These are phyloP conservation scores for Pseudocercospora macadamiae DNA, from an alignment of 2,329 filamentous ascomycete species.

Conservation along the genomic window DNA sequence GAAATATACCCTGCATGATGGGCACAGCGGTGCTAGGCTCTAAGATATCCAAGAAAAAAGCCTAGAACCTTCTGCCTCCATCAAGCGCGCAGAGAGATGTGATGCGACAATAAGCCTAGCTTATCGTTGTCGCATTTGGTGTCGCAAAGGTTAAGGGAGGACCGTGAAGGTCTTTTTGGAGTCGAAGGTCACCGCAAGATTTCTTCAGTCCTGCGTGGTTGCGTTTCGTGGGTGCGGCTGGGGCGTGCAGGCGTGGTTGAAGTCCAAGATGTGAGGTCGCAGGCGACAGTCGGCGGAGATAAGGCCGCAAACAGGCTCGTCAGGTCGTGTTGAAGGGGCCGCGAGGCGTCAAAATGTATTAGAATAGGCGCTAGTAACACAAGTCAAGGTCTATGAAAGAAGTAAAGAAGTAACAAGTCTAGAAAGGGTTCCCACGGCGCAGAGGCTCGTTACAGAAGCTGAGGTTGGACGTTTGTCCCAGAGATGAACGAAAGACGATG, in stretches of 20 bases:
- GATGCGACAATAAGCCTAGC: constrained; percentile 28
- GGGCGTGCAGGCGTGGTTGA: not conserved
- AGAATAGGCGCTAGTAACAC: constrained; percentile 30
- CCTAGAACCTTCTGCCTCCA: constrained; percentile 28
- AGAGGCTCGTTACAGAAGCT: constrained; percentile 16
- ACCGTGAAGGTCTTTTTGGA: constrained; percentile 12
- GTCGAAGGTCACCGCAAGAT: constrained; percentile 9
- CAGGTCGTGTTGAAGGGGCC: constrained; percentile 4
- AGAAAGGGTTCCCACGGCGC: constrained; percentile 11
- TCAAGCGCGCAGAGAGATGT: constrained; percentile 26
- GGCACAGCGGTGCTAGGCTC: constrained; percentile 24
- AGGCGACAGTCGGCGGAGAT: constrained; percentile 19
- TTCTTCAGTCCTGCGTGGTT: not conserved
- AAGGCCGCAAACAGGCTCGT: constrained; percentile 21
- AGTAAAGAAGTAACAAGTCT: constrained; percentile 20
- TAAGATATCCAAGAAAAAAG: constrained; percentile 24
- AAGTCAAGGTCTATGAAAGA: constrained; percentile 19
- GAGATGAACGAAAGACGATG: constrained; percentile 16
- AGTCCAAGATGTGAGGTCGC: not conserved
- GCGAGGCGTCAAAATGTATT: constrained; percentile 13
- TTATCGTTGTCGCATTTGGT: constrained; percentile 25
- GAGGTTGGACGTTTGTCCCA: constrained; percentile 21
- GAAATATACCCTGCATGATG: constrained; percentile 56
- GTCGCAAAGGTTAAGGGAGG: constrained; percentile 16
- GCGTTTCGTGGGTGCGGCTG: constrained; percentile 4